Evolutionary conservation across 257 asterid genomes (phyloP), one percentile per base, ranked within the genome.

Genomic region (Solanum etuberosum): DNA sequence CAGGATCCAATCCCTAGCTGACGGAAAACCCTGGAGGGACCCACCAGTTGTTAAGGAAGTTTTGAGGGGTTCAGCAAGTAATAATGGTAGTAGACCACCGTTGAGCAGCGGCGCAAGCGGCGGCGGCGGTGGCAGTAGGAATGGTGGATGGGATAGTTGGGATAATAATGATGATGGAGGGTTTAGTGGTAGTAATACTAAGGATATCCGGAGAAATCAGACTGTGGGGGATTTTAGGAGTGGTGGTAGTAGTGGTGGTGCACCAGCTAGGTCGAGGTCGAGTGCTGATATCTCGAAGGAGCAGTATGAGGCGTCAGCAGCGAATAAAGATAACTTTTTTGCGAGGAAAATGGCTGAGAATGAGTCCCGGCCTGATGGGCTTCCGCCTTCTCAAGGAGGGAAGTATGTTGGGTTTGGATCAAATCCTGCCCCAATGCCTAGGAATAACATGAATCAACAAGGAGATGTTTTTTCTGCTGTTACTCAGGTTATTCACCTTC

Each of bases 321-420:
- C 98, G 4, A 94, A 94, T 85, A 96, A 96, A 78, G 98, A 91
- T 85, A 85, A 85, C 25, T 95, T 93, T 90, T 96, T 96, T 67
- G 91, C 98, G 4, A 92, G 90, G 90, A 95, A 88, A 87, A 91
- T 96, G 87, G 87, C 87, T 5, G 98, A 96, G 88, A 96, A 96
- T 80, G 94, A 93, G 88, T 89, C 95, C 1, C 86, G 93, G 84
- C 98, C 98, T 0, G 98, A 94, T 88, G 98, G 99, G 51, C 54
- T 96, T 73, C 98, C 95, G 13, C 99, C 99, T 5, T 95, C 99
- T 29, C 95, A 95, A 88, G 99, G 98, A 13, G 99, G 98, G 83
- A 96, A 96, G 91, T 96, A 94, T 89, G 98, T 96, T 5, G 99
- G 99, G 37, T 96, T 95, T 77, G 98, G 99, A 57, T 94, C 99